A percentile compares a stretch with the other conserved stretches of the same genome.
phyloP scores from a whole-genome alignment of 306 rosid genomes.

The Fragaria iinumae region DNA sequence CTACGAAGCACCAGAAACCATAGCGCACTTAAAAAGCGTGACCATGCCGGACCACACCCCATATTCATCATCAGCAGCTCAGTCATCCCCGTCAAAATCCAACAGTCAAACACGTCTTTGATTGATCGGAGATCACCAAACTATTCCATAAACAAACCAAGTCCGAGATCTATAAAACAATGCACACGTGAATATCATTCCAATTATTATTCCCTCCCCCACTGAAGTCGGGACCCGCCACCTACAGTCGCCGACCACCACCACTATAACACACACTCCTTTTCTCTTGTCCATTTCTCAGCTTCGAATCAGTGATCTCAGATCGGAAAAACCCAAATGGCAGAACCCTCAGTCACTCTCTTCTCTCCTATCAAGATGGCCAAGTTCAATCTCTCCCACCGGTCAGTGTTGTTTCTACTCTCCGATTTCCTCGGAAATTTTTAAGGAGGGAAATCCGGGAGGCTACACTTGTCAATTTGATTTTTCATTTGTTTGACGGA shows the following conservation, averaged over 20 bases:
- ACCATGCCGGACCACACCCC: no score
- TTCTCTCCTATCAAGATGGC: conserved; percentile 75
- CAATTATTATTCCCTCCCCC: no score
- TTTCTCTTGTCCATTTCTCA: not conserved
- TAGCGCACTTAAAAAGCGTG: no score
- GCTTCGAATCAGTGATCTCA: not conserved
- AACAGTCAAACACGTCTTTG: not conserved
- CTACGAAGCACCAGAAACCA: no score
- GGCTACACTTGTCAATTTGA: not conserved
- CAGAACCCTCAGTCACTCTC: conserved; percentile 32
- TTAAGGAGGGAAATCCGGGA: not conserved
- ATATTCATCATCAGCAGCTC: no score
- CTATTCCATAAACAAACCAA: not conserved
- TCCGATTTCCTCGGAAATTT: not conserved
- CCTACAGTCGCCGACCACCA: not conserved
- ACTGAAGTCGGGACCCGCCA: not conserved
- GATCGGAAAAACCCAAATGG: conserved; percentile 31
- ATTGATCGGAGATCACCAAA: not conserved
- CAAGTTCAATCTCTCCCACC: conserved; percentile 67
- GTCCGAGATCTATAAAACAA: not conserved
- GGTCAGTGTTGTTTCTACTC: conserved; percentile 29
- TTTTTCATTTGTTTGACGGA: not conserved
- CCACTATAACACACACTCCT: not conserved
- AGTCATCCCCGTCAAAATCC: no score
- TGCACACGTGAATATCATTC: not conserved